A percentile compares a stretch with the other conserved stretches of the same genome.
These are phyloP conservation scores for Candida andamanensis DNA, from an alignment of 805 yeast genomes.

Conservation along the genomic window DNA sequence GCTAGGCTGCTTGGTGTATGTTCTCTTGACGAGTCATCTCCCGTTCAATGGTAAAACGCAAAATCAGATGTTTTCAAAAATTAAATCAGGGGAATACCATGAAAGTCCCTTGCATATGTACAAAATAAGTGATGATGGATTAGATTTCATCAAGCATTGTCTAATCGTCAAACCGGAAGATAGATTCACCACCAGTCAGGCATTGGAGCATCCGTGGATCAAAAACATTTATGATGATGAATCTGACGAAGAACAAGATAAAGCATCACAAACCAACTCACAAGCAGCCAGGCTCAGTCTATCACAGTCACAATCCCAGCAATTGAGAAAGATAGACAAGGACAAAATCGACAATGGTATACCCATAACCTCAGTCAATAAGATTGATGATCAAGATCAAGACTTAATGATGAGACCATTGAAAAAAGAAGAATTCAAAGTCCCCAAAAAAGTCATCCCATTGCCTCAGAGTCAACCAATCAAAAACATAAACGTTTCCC, in stretches of 20 bases:
- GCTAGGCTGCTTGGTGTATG: conserved; percentile 89
- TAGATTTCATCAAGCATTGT: conserved; percentile 64
- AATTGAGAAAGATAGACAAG: conserved; percentile 40
- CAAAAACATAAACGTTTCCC: neutral
- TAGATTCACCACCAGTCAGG: conserved; percentile 71
- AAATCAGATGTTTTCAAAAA: conserved; percentile 73
- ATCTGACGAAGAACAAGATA: conserved; percentile 16
- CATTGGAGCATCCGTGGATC: conserved; percentile 84
- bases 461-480: conserved; percentile 36
- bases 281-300: conserved; percentile 44
- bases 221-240: conserved; percentile 18
- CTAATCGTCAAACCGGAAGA: conserved; percentile 71
- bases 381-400: conserved; percentile 32
- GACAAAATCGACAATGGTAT: conserved; percentile 20
- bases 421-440: conserved; percentile 33
- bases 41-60: conserved; percentile 95
- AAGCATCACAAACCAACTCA: conserved; percentile 2
- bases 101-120: conserved; percentile 66
- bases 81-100: conserved; percentile 73
- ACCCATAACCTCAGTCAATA: conserved; percentile 31
- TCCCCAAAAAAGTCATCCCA: conserved; percentile 40
- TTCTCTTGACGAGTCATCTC: conserved; percentile 83
- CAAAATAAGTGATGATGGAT: conserved; percentile 61
- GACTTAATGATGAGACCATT: conserved; percentile 41
- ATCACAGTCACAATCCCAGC: conserved; percentile 70